phyloP scores from a whole-genome alignment of 2,329 filamentous ascomycete species.

The Eutypa lata region DNA sequence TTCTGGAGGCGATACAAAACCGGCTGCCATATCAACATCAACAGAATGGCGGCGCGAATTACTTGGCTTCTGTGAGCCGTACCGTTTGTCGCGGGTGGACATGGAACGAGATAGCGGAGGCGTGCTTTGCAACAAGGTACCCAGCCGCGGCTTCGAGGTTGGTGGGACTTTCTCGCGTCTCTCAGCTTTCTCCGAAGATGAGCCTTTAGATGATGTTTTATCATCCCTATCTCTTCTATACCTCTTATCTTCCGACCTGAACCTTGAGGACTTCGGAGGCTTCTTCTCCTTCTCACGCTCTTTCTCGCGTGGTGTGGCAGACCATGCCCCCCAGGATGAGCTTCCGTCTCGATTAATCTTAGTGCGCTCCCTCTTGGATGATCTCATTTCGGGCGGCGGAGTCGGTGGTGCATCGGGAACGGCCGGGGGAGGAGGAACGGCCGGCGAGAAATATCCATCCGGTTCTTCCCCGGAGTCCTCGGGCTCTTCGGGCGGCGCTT shows the following conservation, averaged over 20 bases:
- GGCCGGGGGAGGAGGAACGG: slow-evolving; percentile 42
- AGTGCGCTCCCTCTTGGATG: slow-evolving; percentile 70
- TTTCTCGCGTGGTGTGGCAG: slow-evolving; percentile 51
- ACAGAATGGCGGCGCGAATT: slow-evolving; percentile 67
- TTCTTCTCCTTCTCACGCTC: slow-evolving; percentile 41
- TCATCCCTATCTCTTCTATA: slow-evolving; percentile 61
- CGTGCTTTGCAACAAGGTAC: slow-evolving; percentile 66
- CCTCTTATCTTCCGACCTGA: slow-evolving; percentile 63
- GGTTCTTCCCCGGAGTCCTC: slow-evolving; percentile 10
- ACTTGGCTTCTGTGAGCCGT: slow-evolving; percentile 48
- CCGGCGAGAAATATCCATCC: slow-evolving; percentile 27
- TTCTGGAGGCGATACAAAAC: slow-evolving; percentile 70
- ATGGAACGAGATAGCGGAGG: slow-evolving; percentile 67
- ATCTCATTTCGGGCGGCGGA: slow-evolving; percentile 54
- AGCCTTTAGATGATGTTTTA: slow-evolving; percentile 61
- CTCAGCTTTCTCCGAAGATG: slow-evolving; percentile 62
- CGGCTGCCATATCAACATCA: slow-evolving; percentile 63
- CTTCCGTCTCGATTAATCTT: slow-evolving; percentile 70
- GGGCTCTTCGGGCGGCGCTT: background rate
- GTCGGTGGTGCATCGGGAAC: slow-evolving; percentile 47
- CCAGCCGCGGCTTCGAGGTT: slow-evolving; percentile 53
- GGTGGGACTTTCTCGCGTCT: slow-evolving; percentile 40
- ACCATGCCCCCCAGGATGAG: slow-evolving; percentile 75
- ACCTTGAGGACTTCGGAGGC: slow-evolving; percentile 46
- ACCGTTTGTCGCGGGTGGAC: slow-evolving; percentile 63